Conservation (phyloP, 2,329 filamentous ascomycete species). For the Cadophora sp. region DNA sequence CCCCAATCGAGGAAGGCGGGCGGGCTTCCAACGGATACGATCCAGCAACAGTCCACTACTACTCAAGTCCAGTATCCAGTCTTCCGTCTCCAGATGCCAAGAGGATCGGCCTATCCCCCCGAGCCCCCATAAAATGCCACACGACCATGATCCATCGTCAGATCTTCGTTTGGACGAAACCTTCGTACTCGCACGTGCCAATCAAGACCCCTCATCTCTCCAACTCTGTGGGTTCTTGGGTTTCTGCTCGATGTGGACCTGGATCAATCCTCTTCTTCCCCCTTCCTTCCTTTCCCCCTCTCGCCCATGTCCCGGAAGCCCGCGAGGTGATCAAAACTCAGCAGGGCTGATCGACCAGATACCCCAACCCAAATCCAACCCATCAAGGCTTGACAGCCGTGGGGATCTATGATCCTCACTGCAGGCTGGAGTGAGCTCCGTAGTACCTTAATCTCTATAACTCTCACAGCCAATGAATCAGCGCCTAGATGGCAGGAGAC, state of each 20-base stretch:
- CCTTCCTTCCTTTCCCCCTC: neutral
- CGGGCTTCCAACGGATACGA: slow-evolving; percentile 1
- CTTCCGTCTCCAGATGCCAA: neutral
- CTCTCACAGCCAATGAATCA: slow-evolving; percentile 8
- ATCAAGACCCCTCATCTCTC: slow-evolving; percentile 2
- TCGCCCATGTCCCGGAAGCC: neutral
- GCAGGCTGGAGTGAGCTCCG: slow-evolving; percentile 19
- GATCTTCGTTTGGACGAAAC: slow-evolving; percentile 16
- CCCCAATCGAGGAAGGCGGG: slow-evolving; percentile 17
- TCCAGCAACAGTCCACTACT: neutral
- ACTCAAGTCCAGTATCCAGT: neutral
- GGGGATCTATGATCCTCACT: slow-evolving; percentile 18
- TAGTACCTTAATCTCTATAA: slow-evolving; percentile 12
- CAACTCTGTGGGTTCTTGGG: neutral
- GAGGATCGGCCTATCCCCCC: slow-evolving; percentile 16
- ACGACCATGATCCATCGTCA: slow-evolving; percentile 16
- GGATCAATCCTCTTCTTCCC: neutral
- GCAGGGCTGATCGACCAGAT: slow-evolving; percentile 11
- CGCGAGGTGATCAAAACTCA: slow-evolving; percentile 8
- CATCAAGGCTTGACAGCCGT: slow-evolving; percentile 15
- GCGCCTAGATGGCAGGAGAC: slow-evolving; percentile 11
- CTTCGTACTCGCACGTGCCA: slow-evolving; percentile 11
- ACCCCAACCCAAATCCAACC: slow-evolving; percentile 3
- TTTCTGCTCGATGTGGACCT: neutral
- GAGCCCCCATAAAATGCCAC: slow-evolving; percentile 13